Evolutionary conservation across 2,329 filamentous ascomycete genomes (phyloP), one percentile per base, ranked within the genome.

Genomic region (Fusarium udum): DNA sequence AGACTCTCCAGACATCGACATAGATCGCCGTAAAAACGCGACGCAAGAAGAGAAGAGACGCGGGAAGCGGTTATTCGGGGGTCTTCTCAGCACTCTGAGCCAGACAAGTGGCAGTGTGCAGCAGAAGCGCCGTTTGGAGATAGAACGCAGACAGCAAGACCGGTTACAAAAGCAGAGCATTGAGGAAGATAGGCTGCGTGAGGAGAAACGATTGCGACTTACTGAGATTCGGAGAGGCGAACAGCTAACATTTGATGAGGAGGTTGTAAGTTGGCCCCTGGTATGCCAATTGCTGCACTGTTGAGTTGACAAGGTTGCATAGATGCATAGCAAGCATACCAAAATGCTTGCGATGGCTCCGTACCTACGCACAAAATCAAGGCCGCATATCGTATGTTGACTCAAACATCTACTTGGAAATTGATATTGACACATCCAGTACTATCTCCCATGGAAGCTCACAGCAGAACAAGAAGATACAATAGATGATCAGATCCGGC

Each of bases 21-120:
- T 64, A n/a, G 77, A 79, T 61, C 71, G 78, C 61, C 72, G 73
- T 45, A 74, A 61, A 46, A 63, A 73, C 13, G 79, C 78, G 43
- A 78, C 77, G 12, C 81, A 91, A 64, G 93, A 97, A 78, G 95
- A 98, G 80, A 94, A 92, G 81, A 94, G 93, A 80, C 92, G 95
- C 42, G 93, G 93, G 28, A 92, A 93, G 82, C 89, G 95, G 60
- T 86, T 98, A 69, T 98, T 98, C 79, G 95, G 95, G 69, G 93
- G 92, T 40, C 84, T 97, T 64, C 85, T 96, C 67, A 93, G 88
- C 80, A 94, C 92, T 42, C 87, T 97, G 68, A 94, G 92, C 81
- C 93, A 95, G 83, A 91, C 88, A 77, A 88, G 87, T 79, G 88
- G 86, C 75, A 86, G 80, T 84, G 87, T 84, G 74, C 89, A 86